phyloP scores from a whole-genome alignment of 2,329 filamentous ascomycete species.

The Xylariomycetidae sp. region DNA sequence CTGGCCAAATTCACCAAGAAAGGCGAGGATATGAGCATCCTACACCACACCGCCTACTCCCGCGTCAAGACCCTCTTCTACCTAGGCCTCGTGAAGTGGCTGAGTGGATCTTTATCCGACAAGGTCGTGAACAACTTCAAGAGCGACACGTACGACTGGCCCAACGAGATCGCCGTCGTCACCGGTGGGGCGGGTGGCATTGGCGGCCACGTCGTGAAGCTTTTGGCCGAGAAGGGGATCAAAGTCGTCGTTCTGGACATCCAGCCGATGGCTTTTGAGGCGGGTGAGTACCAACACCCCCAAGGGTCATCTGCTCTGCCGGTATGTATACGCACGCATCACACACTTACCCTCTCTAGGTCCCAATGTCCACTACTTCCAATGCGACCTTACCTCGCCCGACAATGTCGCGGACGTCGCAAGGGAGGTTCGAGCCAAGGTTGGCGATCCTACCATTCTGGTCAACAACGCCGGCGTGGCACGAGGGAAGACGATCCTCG shows the following conservation, averaged over 20 bases:
- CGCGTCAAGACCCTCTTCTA: constrained; percentile 48
- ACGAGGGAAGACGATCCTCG: constrained; percentile 38
- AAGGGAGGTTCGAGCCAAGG: constrained; percentile 31
- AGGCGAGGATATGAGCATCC: constrained; percentile 48
- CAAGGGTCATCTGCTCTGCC: no score
- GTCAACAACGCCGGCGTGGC: constrained; percentile 36
- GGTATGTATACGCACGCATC: no score
- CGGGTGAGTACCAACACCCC: constrained; percentile 18
- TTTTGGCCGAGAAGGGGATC: constrained; percentile 58
- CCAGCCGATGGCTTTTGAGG: constrained; percentile 35
- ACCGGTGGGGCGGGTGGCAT: constrained; percentile 73
- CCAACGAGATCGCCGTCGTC: constrained; percentile 63
- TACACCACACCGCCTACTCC: constrained; percentile 45
- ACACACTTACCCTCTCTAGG: no score
- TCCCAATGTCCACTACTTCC: constrained; percentile 58
- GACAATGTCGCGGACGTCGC: constrained; percentile 38
- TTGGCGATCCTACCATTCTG: constrained; percentile 30
- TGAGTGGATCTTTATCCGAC: constrained; percentile 46
- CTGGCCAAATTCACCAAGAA: constrained; percentile 57
- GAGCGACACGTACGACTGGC: constrained; percentile 56
- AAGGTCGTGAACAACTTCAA: constrained; percentile 44
- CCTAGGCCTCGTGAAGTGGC: constrained; percentile 42
- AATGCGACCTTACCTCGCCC: constrained; percentile 62
- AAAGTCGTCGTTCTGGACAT: constrained; percentile 69
- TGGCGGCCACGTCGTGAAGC: constrained; percentile 57